Evolutionary conservation across 2,329 filamentous ascomycete genomes (phyloP).

Genomic region (Xylaria digitata): DNA sequence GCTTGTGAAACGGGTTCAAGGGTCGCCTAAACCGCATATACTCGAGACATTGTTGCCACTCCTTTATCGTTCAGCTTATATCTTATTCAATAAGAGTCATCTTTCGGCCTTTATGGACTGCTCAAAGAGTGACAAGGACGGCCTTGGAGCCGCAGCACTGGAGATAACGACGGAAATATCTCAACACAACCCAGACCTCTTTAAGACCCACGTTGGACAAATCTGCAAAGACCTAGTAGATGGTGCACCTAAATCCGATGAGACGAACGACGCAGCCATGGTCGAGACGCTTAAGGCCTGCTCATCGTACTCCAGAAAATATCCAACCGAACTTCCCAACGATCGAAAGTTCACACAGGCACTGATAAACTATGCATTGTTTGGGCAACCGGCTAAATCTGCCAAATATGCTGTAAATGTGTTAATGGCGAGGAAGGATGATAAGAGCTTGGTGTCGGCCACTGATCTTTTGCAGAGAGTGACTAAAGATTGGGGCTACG

Average conservation of each 20-base stretch:
- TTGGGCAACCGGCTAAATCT: slow-evolving; percentile 81
- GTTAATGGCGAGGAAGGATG: slow-evolving; percentile 77
- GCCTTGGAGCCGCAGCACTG: slow-evolving; percentile 81
- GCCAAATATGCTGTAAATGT: slow-evolving; percentile 96
- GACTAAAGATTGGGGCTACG: slow-evolving; percentile 79
- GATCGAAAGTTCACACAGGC: slow-evolving; percentile 85
- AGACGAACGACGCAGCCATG: slow-evolving; percentile 76
- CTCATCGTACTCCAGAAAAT: slow-evolving; percentile 87
- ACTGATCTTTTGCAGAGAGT: slow-evolving; percentile 84
- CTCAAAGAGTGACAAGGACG: slow-evolving; percentile 84
- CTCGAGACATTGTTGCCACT: slow-evolving; percentile 85
- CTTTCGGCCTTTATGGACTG: slow-evolving; percentile 89
- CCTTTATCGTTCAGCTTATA: slow-evolving; percentile 82
- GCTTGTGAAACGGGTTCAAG: slow-evolving; percentile 82
- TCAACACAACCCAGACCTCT: slow-evolving; percentile 85
- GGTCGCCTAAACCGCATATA: slow-evolving; percentile 70
- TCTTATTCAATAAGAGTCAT: slow-evolving; percentile 95
- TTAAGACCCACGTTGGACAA: slow-evolving; percentile 92
- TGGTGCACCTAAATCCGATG: slow-evolving; percentile 77
- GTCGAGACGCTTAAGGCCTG: slow-evolving; percentile 95
- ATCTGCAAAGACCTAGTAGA: slow-evolving; percentile 87
- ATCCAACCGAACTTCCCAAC: slow-evolving; percentile 83
- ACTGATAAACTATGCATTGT: slow-evolving; percentile 83
- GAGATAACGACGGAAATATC: slow-evolving; percentile 94
- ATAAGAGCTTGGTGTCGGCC: slow-evolving; percentile 84